Conservation (phyloP, 78 protist species). For the Dictyostelium discoideum region dicty_2.7 NC_007089.4:772001-772500, state of each 20-base stretch:
- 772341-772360: slow-evolving; percentile 1
- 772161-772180: neutral
- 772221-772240: neutral
- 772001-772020: slow-evolving; percentile 14
- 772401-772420: slow-evolving; percentile 59
- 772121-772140: too few relatives aligned
- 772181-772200: slow-evolving; percentile 52
- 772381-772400: slow-evolving; percentile 84
- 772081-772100: slow-evolving; percentile 39
- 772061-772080: slow-evolving; percentile 17
- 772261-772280: slow-evolving; percentile 98
- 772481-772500: slow-evolving; percentile 23
- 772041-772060: neutral
- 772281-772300: slow-evolving; percentile 93
- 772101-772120: neutral
- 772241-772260: slow-evolving; percentile 88
- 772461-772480: slow-evolving; percentile 42
- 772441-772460: slow-evolving; percentile 75
- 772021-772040: slow-evolving; percentile 7
- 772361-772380: neutral
- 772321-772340: slow-evolving; percentile 39
- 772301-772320: slow-evolving; percentile 76
- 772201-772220: slow-evolving; percentile 89
- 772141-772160: too few relatives aligned
- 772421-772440: slow-evolving; percentile 75